A percentile compares a stretch with the other conserved stretches of the same genome.
These are phyloP conservation scores for Capsicum pubescens DNA, from an alignment of 257 asterid genomes.

Conservation along the genomic window DNA sequence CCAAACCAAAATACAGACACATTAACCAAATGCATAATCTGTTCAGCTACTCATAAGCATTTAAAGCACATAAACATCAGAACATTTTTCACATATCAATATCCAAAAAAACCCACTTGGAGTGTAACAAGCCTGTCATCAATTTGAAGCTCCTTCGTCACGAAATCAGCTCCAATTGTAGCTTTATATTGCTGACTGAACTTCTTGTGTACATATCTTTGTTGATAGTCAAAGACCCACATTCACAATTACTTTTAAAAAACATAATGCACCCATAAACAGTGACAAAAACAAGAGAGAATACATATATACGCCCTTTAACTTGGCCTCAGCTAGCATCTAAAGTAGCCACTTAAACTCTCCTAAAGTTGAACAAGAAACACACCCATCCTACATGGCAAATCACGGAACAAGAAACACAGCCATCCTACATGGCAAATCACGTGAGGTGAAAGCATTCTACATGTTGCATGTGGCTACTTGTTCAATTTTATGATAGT, in stretches of 20 bases:
- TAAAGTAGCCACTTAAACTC: no score
- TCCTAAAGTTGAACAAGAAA: no score
- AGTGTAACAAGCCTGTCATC: constrained; percentile 94
- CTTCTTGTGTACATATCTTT: constrained; percentile 91
- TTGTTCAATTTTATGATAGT: no score
- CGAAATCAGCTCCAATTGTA: constrained; percentile 98
- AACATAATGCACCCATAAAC: not conserved
- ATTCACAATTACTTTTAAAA: not conserved
- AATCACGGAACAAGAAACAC: no score
- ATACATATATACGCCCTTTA: no score
- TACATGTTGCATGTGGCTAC: no score
- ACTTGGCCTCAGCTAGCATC: no score
- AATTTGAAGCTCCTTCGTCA: constrained; percentile 90
- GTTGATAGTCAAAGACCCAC: constrained; percentile 48
- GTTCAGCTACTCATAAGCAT: not conserved
- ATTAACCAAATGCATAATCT: not conserved
- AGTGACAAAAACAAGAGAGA: not conserved
- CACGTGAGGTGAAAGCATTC: no score
- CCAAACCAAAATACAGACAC: constrained; percentile 29
- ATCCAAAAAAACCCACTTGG: constrained; percentile 63
- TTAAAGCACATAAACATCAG: not conserved
- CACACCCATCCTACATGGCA: no score
- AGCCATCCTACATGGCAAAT: no score
- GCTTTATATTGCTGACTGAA: constrained; percentile 98
- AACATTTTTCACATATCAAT: constrained; percentile 15